Base-by-base conservation (phyloP, 768 basidiomycete species). In the Hydnomerulius pinastri region DNA sequence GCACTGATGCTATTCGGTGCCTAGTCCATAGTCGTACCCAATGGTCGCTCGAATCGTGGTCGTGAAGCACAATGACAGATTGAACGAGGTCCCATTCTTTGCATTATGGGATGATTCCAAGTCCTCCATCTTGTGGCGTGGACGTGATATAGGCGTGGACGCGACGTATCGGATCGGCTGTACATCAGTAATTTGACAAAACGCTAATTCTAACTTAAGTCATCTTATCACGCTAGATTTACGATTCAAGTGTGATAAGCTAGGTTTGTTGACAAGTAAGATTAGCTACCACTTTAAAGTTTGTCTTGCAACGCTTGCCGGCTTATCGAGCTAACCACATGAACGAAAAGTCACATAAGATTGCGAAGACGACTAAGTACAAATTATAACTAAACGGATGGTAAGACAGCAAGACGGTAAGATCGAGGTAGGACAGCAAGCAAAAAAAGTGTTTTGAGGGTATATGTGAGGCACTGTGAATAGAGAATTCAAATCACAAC, bases 161-260 rank as follows among this genome's bases (percentile, higher is more conserved):
- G 25, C 92, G 79, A n/a, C 92, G 83, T 18, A 94, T 72, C n/a
- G 87, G 81, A 61, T 93, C 87, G 1, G 90, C 84, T n/a, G n/a
- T n/a, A n/a, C n/a, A n/a, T n/a, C n/a, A n/a, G 30, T 32, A 32
- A 32, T 11, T 32, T 32, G 4, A 32, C 30, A 32, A 32, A 32
- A 32, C 4, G 11, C 30, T 32, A 9, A 32, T 32, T 32, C n/a
- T 11, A 32, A 32, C 30, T 32, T 9, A 32, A n/a, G n/a, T n/a
- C n/a, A n/a, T n/a, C n/a, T n/a, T n/a, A n/a, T 6, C 4, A 15
- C 6, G 10, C 30, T 32, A 32, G n/a, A 32, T 32, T 32, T 32
- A 32, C 11, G n/a, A n/a, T 11, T 15, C 11, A 32, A 32, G 30
- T 15, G 8, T 11, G 8, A 9, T 32, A 32, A 11, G 30, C 30